A percentile compares a stretch with the other conserved stretches of the same genome.
phyloP scores from a whole-genome alignment of 305 asterid genomes.

The Solanum hybrid region DNA sequence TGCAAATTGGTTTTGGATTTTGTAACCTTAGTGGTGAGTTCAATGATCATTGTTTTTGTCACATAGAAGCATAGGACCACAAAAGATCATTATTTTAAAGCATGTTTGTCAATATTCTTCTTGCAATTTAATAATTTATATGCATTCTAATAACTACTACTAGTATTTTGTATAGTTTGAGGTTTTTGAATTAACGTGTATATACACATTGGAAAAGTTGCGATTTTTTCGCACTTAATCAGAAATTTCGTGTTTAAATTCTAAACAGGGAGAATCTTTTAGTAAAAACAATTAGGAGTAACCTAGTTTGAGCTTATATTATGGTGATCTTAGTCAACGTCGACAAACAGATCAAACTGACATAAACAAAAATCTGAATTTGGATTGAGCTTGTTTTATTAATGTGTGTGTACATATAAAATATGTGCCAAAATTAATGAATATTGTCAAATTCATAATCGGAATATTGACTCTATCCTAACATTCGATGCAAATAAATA shows the following conservation, averaged over 20 bases:
- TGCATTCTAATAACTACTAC: not conserved
- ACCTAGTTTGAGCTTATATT: not conserved
- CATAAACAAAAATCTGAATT: not conserved
- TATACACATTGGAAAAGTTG: not conserved
- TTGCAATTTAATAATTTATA: not conserved
- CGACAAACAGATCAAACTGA: not conserved
- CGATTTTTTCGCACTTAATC: not conserved
- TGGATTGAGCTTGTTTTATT: not conserved
- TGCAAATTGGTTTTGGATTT: not conserved
- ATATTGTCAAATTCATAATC: not conserved
- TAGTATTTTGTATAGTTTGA: not conserved
- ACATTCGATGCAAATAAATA: not conserved
- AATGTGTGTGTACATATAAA: not conserved
- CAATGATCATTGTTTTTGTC: not conserved
- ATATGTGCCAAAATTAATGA: not conserved
- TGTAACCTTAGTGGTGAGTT: not conserved
- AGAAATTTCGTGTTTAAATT: not conserved
- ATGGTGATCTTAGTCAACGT: not conserved
- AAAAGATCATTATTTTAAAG: not conserved
- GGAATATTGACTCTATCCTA: not conserved
- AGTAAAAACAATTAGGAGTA: not conserved
- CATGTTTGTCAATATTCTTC: not conserved
- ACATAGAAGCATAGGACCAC: not conserved
- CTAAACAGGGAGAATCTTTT: rapidly evolving
- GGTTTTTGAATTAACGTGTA: not conserved